Conservation (phyloP, 108 stramenopile genomes). For the Chaetoceros muelleri region DNA sequence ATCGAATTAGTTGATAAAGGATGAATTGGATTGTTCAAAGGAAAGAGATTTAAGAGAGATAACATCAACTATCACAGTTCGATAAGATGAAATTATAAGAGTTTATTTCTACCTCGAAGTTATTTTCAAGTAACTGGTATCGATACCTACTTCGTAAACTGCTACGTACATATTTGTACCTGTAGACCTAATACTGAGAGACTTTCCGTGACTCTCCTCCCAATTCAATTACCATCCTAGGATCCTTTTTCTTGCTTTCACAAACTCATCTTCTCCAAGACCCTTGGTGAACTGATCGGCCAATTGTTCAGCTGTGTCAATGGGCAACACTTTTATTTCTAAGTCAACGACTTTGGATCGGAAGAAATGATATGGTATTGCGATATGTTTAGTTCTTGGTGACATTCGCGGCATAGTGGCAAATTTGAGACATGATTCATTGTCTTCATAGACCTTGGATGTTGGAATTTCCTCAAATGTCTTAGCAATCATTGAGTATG, state of each 20-base stretch:
- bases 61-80: not conserved
- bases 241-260: not conserved
- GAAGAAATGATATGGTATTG: slow-evolving; percentile 22
- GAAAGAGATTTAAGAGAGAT: not conserved
- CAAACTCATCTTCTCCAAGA: not conserved
- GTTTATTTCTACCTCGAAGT: too few species aligned
- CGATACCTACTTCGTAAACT: too few species aligned
- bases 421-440: slow-evolving; percentile 10
- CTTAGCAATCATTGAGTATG: not conserved
- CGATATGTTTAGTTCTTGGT: slow-evolving; percentile 29
- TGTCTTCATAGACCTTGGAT: slow-evolving; percentile 7
- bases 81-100: too few species aligned
- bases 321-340: not conserved
- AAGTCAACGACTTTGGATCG: not conserved
- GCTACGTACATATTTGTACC: too few species aligned
- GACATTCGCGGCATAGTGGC: slow-evolving; percentile 9
- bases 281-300: slow-evolving; percentile 8
- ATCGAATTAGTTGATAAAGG: too few species aligned
- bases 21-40: too few species aligned
- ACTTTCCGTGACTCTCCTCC: not conserved
- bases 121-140: too few species aligned
- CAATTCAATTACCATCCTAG: not conserved
- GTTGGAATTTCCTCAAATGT: not conserved
- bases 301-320: slow-evolving; percentile 4
- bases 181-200: too few species aligned